These are phyloP conservation scores for Microbotryum intermedium DNA, from an alignment of 1,284 basidiomycete species.

Conservation along the genomic window DNA sequence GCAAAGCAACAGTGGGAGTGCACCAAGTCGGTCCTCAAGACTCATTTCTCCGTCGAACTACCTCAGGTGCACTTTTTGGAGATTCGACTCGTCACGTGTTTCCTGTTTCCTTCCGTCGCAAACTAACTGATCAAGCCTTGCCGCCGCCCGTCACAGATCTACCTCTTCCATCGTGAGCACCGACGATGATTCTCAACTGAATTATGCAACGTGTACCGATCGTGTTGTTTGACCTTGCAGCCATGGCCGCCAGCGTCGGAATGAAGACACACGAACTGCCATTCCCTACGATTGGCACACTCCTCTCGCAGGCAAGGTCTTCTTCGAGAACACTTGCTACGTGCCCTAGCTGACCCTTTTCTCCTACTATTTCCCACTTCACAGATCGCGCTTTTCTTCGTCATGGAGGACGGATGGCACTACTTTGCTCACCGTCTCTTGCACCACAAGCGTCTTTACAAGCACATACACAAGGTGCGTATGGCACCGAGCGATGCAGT, in stretches of 20 bases:
- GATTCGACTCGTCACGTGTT: not conserved
- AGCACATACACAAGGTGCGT: conserved; percentile 79
- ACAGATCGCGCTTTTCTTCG: conserved; percentile 72
- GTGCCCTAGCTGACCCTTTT: not conserved
- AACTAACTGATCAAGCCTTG: not conserved
- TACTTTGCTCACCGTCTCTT: conserved; percentile 26
- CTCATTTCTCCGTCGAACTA: conserved; percentile 92
- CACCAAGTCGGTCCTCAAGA: conserved; percentile 87
- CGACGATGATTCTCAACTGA: conserved; percentile 10
- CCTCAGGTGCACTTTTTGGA: conserved; percentile 56
- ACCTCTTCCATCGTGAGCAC: conserved; percentile 75
- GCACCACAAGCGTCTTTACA: conserved; percentile 86
- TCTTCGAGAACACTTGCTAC: too few relatives aligned
- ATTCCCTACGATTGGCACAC: conserved; percentile 56
- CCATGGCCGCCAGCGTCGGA: conserved; percentile 72
- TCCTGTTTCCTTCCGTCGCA: not conserved
- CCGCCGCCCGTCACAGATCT: conserved; percentile 54
- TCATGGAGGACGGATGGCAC: conserved; percentile 61
- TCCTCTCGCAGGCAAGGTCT: conserved; percentile 54
- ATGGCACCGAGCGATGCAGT: conserved; percentile 40
- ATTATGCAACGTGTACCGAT: not conserved
- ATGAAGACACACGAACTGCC: conserved; percentile 90
- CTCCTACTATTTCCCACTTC: too few relatives aligned
- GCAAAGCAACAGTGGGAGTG: conserved; percentile 85
- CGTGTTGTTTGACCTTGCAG: not conserved